phyloP scores from a whole-genome alignment of 805 yeast species.

The Kluyveromyces lactis region DNA sequence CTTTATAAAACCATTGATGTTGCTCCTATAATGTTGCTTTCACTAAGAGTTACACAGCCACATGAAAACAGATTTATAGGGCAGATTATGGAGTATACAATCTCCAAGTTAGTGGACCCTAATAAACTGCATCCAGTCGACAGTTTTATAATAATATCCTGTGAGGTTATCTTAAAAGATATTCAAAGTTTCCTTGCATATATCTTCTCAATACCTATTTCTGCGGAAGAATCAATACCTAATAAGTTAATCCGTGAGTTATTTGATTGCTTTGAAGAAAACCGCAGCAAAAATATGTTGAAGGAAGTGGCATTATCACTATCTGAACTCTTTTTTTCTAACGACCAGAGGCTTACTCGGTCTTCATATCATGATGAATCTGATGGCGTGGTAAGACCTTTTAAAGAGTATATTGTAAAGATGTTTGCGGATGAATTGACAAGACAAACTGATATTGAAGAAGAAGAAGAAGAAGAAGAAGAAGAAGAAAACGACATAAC shows the following conservation, averaged over 20 bases:
- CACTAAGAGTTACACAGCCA: background rate
- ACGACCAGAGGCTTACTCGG: constrained; percentile 42
- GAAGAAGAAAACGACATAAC: constrained; percentile 22
- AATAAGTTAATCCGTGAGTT: background rate
- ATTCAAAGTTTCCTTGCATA: background rate
- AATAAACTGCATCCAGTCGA: background rate
- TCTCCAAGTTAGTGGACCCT: background rate
- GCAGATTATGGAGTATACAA: background rate
- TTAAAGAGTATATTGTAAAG: background rate
- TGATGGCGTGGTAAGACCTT: background rate
- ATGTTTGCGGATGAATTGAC: constrained; percentile 56
- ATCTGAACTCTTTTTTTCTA: constrained; percentile 52
- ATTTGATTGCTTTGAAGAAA: constrained; percentile 63
- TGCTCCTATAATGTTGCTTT: background rate
- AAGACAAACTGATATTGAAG: constrained; percentile 77
- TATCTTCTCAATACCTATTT: background rate
- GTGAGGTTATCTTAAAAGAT: background rate
- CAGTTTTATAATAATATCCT: background rate
- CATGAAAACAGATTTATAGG: background rate
- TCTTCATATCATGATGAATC: constrained; percentile 20
- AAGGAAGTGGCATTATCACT: constrained; percentile 61
- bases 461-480: constrained; percentile 37
- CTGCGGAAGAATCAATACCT: constrained; percentile 2
- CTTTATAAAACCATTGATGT: background rate
- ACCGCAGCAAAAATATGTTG: constrained; percentile 71